Conservation (phyloP, 306 rosid genomes). For the Glycine soja region DNA sequence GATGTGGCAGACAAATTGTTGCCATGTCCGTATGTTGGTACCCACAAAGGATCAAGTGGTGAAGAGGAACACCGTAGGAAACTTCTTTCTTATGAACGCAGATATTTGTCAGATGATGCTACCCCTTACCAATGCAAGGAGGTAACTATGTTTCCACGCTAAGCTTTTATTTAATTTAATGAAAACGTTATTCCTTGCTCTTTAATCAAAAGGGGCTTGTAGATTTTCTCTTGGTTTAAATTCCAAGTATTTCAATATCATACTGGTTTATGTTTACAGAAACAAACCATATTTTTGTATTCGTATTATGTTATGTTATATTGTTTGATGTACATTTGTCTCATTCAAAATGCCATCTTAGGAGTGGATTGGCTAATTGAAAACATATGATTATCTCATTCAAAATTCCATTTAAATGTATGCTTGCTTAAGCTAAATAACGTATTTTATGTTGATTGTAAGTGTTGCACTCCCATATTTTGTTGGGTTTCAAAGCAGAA, state of each 20-base stretch:
- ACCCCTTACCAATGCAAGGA: constrained; percentile 58
- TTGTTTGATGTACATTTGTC: no score
- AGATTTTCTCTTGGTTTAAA: constrained; percentile 14
- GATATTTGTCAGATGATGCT: constrained; percentile 64
- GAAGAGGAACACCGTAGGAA: constrained; percentile 59
- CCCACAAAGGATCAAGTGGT: constrained; percentile 1
- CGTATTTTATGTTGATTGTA: not conserved
- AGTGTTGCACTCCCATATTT: not conserved
- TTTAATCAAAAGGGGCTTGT: not conserved
- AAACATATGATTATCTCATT: not conserved
- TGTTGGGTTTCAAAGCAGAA: not conserved
- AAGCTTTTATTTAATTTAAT: not conserved
- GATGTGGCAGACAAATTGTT: constrained; percentile 66
- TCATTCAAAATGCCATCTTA: no score
- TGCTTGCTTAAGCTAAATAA: not conserved
- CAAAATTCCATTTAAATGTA: not conserved
- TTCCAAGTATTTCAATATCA: not conserved
- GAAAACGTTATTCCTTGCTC: not conserved
- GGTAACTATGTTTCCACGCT: constrained; percentile 50
- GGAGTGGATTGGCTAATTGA: no score
- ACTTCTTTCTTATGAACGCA: constrained; percentile 70
- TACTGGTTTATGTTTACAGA: not conserved
- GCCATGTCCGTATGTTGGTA: constrained; percentile 62
- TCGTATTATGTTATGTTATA: no score
- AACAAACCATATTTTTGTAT: no score